phyloP scores from a whole-genome alignment of 2,329 filamentous ascomycete genomes.

The Aspergillus sp. region DNA sequence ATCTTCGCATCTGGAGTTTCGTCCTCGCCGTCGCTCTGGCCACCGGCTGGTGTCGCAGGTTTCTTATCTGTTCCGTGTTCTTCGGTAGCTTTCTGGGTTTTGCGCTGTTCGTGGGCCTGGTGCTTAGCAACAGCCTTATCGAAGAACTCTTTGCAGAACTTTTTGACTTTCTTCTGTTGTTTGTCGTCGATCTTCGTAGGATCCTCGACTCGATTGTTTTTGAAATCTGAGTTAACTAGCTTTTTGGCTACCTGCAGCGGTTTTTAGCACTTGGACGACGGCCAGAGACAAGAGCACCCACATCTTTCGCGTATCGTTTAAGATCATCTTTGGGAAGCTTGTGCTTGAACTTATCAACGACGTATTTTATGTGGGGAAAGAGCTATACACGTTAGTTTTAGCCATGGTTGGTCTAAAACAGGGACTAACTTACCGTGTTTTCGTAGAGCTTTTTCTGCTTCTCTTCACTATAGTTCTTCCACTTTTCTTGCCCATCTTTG shows the following conservation, averaged over 20 bases:
- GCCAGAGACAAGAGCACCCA: slow-evolving; percentile 30
- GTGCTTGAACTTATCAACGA: slow-evolving; percentile 82
- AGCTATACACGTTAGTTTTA: slow-evolving; percentile 54
- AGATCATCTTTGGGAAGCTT: slow-evolving; percentile 80
- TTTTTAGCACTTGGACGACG: slow-evolving; percentile 47
- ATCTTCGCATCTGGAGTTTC: slow-evolving; percentile 35
- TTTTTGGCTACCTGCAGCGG: slow-evolving; percentile 69
- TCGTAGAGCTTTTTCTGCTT: slow-evolving; percentile 97
- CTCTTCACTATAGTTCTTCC: slow-evolving; percentile 58
- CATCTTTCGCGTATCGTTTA: slow-evolving; percentile 65
- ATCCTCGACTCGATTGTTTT: slow-evolving; percentile 80
- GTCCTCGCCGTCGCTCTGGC: slow-evolving; percentile 19
- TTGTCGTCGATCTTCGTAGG: slow-evolving; percentile 75
- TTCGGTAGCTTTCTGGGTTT: slow-evolving; percentile 47
- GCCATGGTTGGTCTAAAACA: background rate
- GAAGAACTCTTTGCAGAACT: slow-evolving; percentile 80
- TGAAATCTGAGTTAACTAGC: slow-evolving; percentile 87
- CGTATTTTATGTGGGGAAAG: slow-evolving; percentile 78
- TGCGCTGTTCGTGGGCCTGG: slow-evolving; percentile 65
- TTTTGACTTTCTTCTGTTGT: slow-evolving; percentile 78
- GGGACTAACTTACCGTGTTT: slow-evolving; percentile 67
- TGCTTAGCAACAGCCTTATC: slow-evolving; percentile 82
- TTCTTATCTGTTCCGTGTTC: slow-evolving; percentile 19
- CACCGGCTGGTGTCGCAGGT: slow-evolving; percentile 24
- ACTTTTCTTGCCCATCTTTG: slow-evolving; percentile 47